Conservation (phyloP, 1,284 basidiomycete genomes). For the Ustilago vetiveriae region DNA sequence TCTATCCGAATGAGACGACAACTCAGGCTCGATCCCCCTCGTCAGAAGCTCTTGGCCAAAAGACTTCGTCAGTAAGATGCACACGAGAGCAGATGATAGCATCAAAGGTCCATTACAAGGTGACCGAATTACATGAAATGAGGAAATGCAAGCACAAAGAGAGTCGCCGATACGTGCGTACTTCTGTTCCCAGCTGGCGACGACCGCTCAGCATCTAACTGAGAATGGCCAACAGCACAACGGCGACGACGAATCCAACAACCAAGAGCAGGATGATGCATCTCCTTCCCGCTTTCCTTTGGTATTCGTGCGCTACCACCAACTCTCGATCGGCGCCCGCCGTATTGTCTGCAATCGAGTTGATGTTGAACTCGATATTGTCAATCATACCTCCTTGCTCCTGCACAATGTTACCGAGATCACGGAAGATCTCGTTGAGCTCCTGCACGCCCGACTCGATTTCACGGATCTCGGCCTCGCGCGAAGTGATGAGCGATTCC, state of each 20-base stretch:
- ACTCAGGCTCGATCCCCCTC: no score
- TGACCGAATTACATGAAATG: slow-evolving; percentile 5
- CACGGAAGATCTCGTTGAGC: slow-evolving; percentile 94
- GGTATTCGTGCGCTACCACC: slow-evolving; percentile 89
- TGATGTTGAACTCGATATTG: slow-evolving; percentile 95
- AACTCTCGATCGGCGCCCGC: slow-evolving; percentile 86
- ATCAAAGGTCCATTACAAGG: slow-evolving; percentile 16
- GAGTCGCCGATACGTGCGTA: no score
- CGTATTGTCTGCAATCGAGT: slow-evolving; percentile 84
- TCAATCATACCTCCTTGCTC: slow-evolving; percentile 96
- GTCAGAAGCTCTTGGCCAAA: no score
- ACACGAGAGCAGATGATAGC: no score
- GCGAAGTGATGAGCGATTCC: slow-evolving; percentile 92
- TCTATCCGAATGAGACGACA: no score
- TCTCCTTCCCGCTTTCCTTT: slow-evolving; percentile 88
- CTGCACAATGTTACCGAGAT: slow-evolving; percentile 90
- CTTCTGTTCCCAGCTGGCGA: no score
- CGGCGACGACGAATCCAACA: slow-evolving; percentile 82
- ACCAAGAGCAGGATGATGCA: slow-evolving; percentile 90
- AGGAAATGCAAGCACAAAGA: not conserved
- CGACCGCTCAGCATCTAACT: no score
- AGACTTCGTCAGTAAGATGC: no score
- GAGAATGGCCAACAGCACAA: slow-evolving; percentile 81
- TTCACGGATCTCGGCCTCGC: slow-evolving; percentile 92
- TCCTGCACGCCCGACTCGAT: slow-evolving; percentile 98